Percentiles rank a stretch among this genome's conserved stretches.
Evolutionary conservation across 1,139 yeast species (phyloP).

Genomic region (Candida tetrigidarum): DNA sequence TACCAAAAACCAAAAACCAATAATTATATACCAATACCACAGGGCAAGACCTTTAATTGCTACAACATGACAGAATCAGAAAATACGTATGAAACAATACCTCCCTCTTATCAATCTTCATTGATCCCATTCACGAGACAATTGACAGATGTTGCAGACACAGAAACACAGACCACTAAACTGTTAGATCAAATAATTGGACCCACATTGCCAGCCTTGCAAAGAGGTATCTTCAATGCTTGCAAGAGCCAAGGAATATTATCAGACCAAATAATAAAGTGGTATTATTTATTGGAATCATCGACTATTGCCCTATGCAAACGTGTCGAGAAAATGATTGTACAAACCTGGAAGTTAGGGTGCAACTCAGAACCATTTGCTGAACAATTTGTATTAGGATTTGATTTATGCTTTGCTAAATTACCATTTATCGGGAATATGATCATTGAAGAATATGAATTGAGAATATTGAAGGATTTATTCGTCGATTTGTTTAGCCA

Average conservation of each 20-base stretch:
- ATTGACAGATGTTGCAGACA: constrained; percentile 5
- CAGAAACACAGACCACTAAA: neutral
- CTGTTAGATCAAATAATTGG: constrained; percentile 6
- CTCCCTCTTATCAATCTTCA: constrained; percentile 8
- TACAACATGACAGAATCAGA: constrained; percentile 2
- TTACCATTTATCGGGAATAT: constrained; percentile 7
- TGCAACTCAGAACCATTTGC: constrained; percentile 3
- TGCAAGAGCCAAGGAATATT: constrained; percentile 4
- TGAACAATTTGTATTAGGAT: constrained; percentile 6
- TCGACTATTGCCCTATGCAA: constrained; percentile 7
- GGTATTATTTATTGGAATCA: constrained; percentile 4
- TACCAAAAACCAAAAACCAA: neutral
- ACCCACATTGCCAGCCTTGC: constrained; percentile 8
- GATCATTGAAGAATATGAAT: constrained; percentile 5
- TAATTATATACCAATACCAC: neutral
- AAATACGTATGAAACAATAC: neutral
- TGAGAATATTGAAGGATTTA: constrained; percentile 7
- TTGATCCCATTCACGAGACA: constrained; percentile 6
- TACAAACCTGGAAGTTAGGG: constrained; percentile 8
- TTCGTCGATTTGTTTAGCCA: constrained; percentile 9
- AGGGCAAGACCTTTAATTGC: neutral
- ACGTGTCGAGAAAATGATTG: neutral
- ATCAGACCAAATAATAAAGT: neutral
- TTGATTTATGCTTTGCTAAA: constrained; percentile 6
- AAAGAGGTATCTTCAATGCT: constrained; percentile 8